Evolutionary conservation across 345 rosid species (phyloP).

Genomic region (Gynandropsis gynandra): DNA sequence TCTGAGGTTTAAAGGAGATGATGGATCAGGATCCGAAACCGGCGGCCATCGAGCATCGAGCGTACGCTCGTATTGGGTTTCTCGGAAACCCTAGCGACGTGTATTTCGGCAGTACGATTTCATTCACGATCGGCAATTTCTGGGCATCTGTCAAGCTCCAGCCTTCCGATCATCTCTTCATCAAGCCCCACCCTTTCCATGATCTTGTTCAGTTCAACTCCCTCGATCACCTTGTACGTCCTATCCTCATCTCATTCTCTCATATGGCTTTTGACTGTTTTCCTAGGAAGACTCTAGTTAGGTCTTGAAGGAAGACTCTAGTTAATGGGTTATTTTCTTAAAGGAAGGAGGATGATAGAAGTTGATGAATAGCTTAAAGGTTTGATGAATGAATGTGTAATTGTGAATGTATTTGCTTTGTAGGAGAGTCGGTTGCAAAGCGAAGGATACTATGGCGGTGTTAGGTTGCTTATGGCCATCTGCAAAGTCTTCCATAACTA

Average conservation of each 20-base stretch:
- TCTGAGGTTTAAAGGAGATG: too few species aligned
- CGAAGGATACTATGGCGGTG: constrained; percentile 96
- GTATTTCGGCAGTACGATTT: constrained; percentile 59
- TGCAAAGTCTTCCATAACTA: constrained; percentile 55
- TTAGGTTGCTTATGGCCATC: constrained; percentile 80
- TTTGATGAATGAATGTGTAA: too few species aligned
- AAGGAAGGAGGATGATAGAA: too few species aligned
- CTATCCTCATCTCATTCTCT: not conserved
- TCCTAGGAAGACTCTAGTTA: too few species aligned
- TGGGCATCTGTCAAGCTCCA: constrained; percentile 64
- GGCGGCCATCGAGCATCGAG: constrained; percentile 42
- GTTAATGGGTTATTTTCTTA: too few species aligned
- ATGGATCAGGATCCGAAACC: constrained; percentile 22
- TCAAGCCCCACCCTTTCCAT: constrained; percentile 70
- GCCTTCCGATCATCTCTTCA: constrained; percentile 54
- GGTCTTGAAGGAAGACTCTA: too few species aligned
- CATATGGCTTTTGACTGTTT: not conserved
- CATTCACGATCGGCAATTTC: constrained; percentile 58
- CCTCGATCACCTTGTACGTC: constrained; percentile 52
- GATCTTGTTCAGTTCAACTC: constrained; percentile 73
- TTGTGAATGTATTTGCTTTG: too few species aligned
- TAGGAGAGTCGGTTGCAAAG: constrained; percentile 62
- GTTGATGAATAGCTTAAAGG: too few species aligned
- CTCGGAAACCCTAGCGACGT: constrained; percentile 82
- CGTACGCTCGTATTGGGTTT: constrained; percentile 57